Base-by-base conservation (phyloP, 306 rosid genomes). In the Sicyos baderoa region DNA sequence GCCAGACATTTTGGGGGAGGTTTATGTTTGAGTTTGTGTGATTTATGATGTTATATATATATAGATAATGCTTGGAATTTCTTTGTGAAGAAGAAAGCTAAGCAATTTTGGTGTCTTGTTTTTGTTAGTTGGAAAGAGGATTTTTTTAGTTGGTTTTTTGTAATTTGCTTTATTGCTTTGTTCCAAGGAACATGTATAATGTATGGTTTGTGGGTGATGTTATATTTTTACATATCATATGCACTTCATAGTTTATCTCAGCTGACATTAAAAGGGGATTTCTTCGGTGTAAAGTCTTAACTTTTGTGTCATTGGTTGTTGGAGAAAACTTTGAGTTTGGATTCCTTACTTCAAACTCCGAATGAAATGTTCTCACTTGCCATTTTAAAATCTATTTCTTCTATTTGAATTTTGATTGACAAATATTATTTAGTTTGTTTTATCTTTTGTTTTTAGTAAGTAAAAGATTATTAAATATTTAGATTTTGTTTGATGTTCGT, bases 31-130 rank as follows among this genome's bases (percentile, higher is more conserved):
- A 0, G 25, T 9, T 50, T 54, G 32, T 35, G 68, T 12, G 15
- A 25, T 19, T 19, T 54, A 56, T 4, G 3, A 37, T 37, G 6
- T 25, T 17, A 6, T 56, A 21, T 21, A 3, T 42, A 62, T 63
- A 44, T 64, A 42, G 52, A 44, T 14, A 15, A 57, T 57, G 18
- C 8, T 16, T 42, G 18, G 2, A 7, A 1, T 64, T 64, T 64
- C 70, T 64, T 64, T 44, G 25, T 19, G 53, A 42, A 11, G 70
- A 64, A 64, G 70, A 64, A 64, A 64, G 70, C 10, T 63, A 63
- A 42, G 70, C 35, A 42, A 40, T 40, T 64, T 64, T 44, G 29
- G 51, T 35, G 67, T 60, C 14, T 1, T 32, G 23, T 60, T 35
- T 16, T 22, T 32, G 49, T 37, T 61, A 8, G 49, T 61, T 61